Base-by-base conservation (phyloP, 345 rosid genomes). In the Rhodamnia argentea region DNA sequence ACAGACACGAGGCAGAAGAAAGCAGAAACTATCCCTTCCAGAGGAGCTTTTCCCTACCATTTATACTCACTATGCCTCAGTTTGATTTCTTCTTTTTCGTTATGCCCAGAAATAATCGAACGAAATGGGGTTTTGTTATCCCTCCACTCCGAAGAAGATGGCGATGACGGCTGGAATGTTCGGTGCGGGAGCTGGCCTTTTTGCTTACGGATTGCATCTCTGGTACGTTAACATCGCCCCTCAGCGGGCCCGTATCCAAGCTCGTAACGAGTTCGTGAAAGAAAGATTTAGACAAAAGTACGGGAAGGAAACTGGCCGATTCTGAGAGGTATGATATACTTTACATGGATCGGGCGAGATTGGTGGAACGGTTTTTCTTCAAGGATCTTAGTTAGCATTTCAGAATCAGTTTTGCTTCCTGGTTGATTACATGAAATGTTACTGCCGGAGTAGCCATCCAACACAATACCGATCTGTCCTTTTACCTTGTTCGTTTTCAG, bases 181-280 rank as follows among this genome's bases (percentile, higher is more conserved):
- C 52, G 50, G 92, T 2, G 86, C 90, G 18, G 95, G 96, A 70
- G 92, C 92, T 2, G 92, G 88, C 85, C 91, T 94, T 87, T 89
- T 96, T 24, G 90, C 90, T 23, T 56, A 86, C 37, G 96, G 96
- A 16, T 82, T 83, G 44, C 94, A 90, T 89, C 78, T 92, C 7
- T 94, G 94, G 29, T 92, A 93, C 60, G 83, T 84, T 64, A 87
- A 95, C 76, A 85, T 92, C 60, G 95, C 93, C 51, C 98, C 98
- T 57, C 98, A 95, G 86, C 96, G 90, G 87, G 98, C 96, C 58
- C 93, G 99, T 9, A 94, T 89, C 76, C 92, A 94, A 91, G 98
- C 99, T 86, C 98, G 98, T 14, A 91, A 90, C 64, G 96, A 96
- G 52, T 93, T 92, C 64, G 96, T 94, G 37, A 94, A 83, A 87